Conservation (phyloP, 768 basidiomycete genomes). For the Tulasnella sp. region DNA sequence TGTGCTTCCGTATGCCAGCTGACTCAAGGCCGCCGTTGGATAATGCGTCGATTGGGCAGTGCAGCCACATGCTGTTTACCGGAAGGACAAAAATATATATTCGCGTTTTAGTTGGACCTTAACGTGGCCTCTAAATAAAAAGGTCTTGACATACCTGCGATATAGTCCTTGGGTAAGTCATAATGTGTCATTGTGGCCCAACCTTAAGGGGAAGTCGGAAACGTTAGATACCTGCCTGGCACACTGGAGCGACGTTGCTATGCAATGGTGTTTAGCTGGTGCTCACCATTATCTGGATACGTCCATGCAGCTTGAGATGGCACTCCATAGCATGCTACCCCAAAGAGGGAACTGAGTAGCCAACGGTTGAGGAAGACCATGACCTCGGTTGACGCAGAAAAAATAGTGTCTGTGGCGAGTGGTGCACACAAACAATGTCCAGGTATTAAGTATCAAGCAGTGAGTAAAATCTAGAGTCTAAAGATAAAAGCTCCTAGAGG, state of each 20-base stretch:
- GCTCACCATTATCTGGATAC: constrained; percentile 5
- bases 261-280: background rate
- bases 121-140: too few species aligned
- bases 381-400: too few species aligned
- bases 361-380: too few species aligned
- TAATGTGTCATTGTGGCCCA: constrained; percentile 76
- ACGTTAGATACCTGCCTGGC: background rate
- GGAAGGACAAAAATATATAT: background rate
- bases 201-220: constrained; percentile 37
- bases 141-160: constrained; percentile 34
- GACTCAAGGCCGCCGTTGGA: constrained; percentile 70
- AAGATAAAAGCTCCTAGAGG: too few species aligned
- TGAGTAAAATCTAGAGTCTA: too few species aligned
- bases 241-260: background rate
- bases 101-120: too few species aligned
- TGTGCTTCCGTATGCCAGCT: constrained; percentile 71
- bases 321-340: too few species aligned
- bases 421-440: too few species aligned
- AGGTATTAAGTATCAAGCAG: too few species aligned
- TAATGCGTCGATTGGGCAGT: constrained; percentile 51
- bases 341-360: too few species aligned
- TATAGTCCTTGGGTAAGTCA: constrained; percentile 38
- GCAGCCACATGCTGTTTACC: constrained; percentile 52
- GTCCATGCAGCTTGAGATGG: background rate
- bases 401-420: too few species aligned